Percentiles rank a stretch among this genome's conserved stretches.
These are phyloP conservation scores for Aspergillus sp. DNA, from an alignment of 2,329 filamentous ascomycete species.

Conservation along the genomic window DNA sequence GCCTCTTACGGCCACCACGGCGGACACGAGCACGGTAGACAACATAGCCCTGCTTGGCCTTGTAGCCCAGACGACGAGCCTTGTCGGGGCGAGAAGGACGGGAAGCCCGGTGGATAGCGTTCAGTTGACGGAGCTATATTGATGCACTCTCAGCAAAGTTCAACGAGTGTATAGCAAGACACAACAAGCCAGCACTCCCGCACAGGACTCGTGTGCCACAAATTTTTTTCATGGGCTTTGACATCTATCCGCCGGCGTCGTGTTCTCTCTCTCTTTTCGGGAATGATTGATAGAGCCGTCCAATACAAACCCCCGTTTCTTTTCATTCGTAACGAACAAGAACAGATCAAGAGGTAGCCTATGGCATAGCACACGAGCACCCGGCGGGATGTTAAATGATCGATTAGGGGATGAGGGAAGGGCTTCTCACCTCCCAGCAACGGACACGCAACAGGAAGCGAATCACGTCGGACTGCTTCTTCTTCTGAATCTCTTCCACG, in stretches of 20 bases:
- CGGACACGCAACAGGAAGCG: slow-evolving; percentile 99
- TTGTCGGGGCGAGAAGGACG: slow-evolving; percentile 98
- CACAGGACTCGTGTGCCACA: slow-evolving; percentile 35
- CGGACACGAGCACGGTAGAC: slow-evolving; percentile 99
- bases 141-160: slow-evolving; percentile 99
- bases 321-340: slow-evolving; percentile 10
- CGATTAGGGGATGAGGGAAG: slow-evolving; percentile 17
- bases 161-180: slow-evolving; percentile 97
- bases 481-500: slow-evolving; percentile 99
- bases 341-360: slow-evolving; percentile 21
- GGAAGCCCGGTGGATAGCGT: slow-evolving; percentile 98
- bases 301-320: slow-evolving; percentile 19
- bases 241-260: slow-evolving; percentile 32
- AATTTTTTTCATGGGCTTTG: neutral
- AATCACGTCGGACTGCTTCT: slow-evolving; percentile 99
- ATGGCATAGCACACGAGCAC: slow-evolving; percentile 30
- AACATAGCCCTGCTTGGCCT: slow-evolving; percentile 99
- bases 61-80: slow-evolving; percentile 99
- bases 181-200: slow-evolving; percentile 18
- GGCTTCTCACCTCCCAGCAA: slow-evolving; percentile 84
- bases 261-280: slow-evolving; percentile 5
- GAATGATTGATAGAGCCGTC: slow-evolving; percentile 24
- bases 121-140: slow-evolving; percentile 99
- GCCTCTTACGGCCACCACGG: slow-evolving; percentile 97
- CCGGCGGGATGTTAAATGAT: slow-evolving; percentile 33